Conservation (phyloP, 106 monocot genomes). For the Gastrodia elata region DNA sequence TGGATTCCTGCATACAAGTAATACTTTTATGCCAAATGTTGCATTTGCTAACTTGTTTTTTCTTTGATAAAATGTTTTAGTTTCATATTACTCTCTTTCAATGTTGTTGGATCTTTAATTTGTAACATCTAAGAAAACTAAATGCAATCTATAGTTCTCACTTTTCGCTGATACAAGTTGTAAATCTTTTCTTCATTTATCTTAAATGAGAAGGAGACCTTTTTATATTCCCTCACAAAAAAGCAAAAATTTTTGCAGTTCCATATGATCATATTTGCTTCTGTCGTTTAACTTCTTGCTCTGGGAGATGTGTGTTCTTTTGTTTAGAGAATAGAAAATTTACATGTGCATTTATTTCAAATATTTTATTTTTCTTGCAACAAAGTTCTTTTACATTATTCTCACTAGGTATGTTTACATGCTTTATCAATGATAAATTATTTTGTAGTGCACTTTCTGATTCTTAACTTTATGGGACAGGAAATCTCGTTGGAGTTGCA, state of each 20-base stretch:
- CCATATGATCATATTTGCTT: not conserved
- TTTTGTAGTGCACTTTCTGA: not conserved
- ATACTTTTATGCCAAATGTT: constrained; percentile 10
- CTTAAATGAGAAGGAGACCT: too few species aligned
- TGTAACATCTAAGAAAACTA: not conserved
- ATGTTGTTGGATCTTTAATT: not conserved
- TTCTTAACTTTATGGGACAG: constrained; percentile 31
- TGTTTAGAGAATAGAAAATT: not conserved
- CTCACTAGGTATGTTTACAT: not conserved
- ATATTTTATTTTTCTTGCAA: not conserved
- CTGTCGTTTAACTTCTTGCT: not conserved
- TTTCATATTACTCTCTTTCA: not conserved
- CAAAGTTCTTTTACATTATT: not conserved
- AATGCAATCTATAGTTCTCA: not conserved
- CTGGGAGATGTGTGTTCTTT: not conserved
- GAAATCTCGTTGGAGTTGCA: constrained; percentile 77
- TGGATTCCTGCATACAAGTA: constrained; percentile 99
- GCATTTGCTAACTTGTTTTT: not conserved
- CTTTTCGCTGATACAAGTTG: not conserved
- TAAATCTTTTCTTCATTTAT: too few species aligned
- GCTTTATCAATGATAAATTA: not conserved
- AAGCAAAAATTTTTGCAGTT: not conserved
- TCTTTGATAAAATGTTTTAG: not conserved
- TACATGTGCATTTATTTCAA: not conserved
- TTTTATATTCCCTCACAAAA: too few species aligned